Evolutionary conservation across 78 protist genomes (phyloP), one percentile per base, ranked within the genome.

Genomic region (Chrysochromulina parva): DNA sequence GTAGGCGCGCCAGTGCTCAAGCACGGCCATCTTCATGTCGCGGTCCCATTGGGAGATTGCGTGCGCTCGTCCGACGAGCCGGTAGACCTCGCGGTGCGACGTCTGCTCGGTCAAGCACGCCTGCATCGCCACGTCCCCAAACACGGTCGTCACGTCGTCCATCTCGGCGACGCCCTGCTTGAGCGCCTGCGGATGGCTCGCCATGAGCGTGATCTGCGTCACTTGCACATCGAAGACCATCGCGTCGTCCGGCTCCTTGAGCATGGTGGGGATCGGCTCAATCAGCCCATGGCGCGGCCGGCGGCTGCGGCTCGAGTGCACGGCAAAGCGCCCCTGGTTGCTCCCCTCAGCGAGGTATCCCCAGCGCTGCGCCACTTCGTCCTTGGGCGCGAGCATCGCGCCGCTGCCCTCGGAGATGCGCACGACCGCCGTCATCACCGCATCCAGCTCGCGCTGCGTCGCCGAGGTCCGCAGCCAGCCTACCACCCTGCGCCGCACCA

Each of bases 401-500:
- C 87, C 88, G 24, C 28, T 48, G 53, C 52, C 65, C 55, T 88
- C 84, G 9, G 93, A 62, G 57, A 69, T 55, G 16, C 78, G 85
- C 69, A 91, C 38, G 14, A 52, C 92, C 28, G 90, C 14, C 26
- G 67, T 38, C 53, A 93, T 3, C 47, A 89, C 85, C 3, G 53
- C 52, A 52, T 88, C 84, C 55, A 93, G 80, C 52, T 10, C 65
- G 65, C 38, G 88, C 53, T 50, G 86, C 22, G 62, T 54, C 16
- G 86, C 47, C 16, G 38, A 5, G n/a, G 26, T 13, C 28, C 58
- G 60, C 57, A 55, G 54, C 74, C 47, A 93, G 47, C 4, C 7
- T 19, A 93, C 85, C 67, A 93, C 66, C 48, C n/a, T 38, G 52
- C 95, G 91, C 6, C 95, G 90, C 89, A 48, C 60, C 26, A 76